These are phyloP conservation scores for Calocybe cyanea DNA, from an alignment of 768 basidiomycete genomes.

Conservation along the genomic window DNA sequence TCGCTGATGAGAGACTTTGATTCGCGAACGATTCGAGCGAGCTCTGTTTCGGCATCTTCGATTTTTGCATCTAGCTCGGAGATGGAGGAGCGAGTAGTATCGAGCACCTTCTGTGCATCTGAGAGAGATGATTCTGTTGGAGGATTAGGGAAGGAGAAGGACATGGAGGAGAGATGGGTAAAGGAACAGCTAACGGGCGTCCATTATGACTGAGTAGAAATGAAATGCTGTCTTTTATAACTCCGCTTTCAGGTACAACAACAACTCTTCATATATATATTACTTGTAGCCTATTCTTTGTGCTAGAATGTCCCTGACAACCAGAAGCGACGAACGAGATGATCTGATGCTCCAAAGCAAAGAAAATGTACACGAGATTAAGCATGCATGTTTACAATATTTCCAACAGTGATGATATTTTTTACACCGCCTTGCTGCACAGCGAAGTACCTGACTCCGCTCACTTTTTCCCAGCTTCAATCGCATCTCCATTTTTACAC, in stretches of 20 bases:
- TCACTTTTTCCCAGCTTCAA: slow-evolving; percentile 79
- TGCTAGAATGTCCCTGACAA: too few species aligned
- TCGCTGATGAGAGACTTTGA: slow-evolving; percentile 50
- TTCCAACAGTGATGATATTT: too few species aligned
- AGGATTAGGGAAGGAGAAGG: slow-evolving; percentile 44
- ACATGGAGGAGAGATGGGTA: slow-evolving; percentile 22
- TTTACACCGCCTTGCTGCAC: background rate
- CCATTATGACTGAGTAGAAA: slow-evolving; percentile 8
- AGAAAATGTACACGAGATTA: too few species aligned
- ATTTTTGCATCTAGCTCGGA: slow-evolving; percentile 43
- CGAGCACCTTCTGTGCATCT: slow-evolving; percentile 48
- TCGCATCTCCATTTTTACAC: slow-evolving; percentile 92
- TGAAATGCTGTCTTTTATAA: slow-evolving; percentile 12
- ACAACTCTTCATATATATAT: too few species aligned
- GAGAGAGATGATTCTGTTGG: slow-evolving; percentile 53
- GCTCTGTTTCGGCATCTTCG: slow-evolving; percentile 45
- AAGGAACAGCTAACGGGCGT: slow-evolving; percentile 9
- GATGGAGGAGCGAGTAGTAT: slow-evolving; percentile 27
- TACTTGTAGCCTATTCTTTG: too few species aligned
- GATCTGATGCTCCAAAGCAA: too few species aligned
- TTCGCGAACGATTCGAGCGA: slow-evolving; percentile 57
- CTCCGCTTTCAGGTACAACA: slow-evolving; percentile 15
- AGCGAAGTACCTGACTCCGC: slow-evolving; percentile 10
- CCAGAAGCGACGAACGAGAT: too few species aligned
- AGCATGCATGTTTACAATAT: too few species aligned